Base-by-base conservation (phyloP, 1,139 yeast species). In the Diutina sp. region DNA sequence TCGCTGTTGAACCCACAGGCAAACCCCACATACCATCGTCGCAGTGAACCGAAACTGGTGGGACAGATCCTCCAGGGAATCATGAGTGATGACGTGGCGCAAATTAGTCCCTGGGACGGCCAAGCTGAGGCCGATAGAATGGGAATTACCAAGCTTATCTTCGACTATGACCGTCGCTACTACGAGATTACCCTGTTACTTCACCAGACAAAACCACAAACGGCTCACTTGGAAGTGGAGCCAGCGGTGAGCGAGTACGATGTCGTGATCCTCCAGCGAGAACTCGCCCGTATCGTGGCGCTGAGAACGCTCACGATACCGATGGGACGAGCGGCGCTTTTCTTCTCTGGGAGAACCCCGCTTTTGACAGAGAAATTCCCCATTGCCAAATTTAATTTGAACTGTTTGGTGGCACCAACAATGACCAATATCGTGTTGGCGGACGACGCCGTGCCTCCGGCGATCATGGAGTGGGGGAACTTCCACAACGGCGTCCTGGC, bases 401-500 rank as follows among this genome's bases (percentile, higher is more conserved):
- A 79, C 59, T 80, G 90, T 0, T 65, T 81, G 29, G 80, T 91
- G 56, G 73, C 82, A 18, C 96, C 97, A 0, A 74, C 77, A 56
- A 83, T 84, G 70, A 77, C 83, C 3, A 87, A 84, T 32, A 80
- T 89, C 1, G 75, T 84, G 0, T 69, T 84, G 4, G 84, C 85
- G 4, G 81, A 78, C 58, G 83, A 80, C 1, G 66, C 79, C 0
- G 67, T 88, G 9, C 76, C 81, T 16, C 73, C 76, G 4, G 78
- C 74, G 18, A 70, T 78, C 4, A 66, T 80, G 29, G 83, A 84
- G 54, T 91, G 97, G 97, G 97, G 96, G 0, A 81, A 83, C 60
- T 95, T 93, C 66, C 97, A 93, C 64, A 88, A 88, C 63, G 99
- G 99, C 12, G 96, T 85, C 0, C 84, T 96, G 2, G 80, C 95